Evolutionary conservation across 805 yeast genomes (phyloP).

Genomic region (Starmerella tilneyi): DNA sequence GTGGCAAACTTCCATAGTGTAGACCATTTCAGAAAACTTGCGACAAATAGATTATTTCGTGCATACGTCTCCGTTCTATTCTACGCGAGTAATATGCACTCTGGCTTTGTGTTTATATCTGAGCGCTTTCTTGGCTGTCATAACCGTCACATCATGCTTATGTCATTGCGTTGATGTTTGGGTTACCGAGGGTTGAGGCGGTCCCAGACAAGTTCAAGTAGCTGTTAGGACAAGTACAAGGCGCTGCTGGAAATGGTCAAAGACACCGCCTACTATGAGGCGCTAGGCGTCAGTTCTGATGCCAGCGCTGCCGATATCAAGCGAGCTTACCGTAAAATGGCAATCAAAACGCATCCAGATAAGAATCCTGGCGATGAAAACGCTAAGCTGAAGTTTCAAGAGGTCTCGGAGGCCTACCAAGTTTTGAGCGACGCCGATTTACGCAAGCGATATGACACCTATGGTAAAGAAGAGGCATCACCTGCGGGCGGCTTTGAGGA

Average conservation of each 20-base stretch:
- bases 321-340: slow-evolving; percentile 85
- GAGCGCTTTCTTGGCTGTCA: too few species aligned
- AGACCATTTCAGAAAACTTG: too few species aligned
- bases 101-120: too few species aligned
- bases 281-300: slow-evolving; percentile 52
- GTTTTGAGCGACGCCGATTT: slow-evolving; percentile 64
- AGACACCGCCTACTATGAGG: slow-evolving; percentile 80
- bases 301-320: slow-evolving; percentile 79
- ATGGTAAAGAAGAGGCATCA: slow-evolving; percentile 67
- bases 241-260: slow-evolving; percentile 49
- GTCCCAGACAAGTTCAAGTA: too few species aligned
- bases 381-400: slow-evolving; percentile 82
- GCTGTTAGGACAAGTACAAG: too few species aligned
- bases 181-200: too few species aligned
- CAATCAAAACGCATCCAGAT: slow-evolving; percentile 87
- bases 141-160: too few species aligned
- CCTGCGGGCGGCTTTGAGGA: slow-evolving; percentile 68
- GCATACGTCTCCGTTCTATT: too few species aligned
- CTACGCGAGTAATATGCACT: too few species aligned
- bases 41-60: too few species aligned
- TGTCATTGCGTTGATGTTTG: too few species aligned
- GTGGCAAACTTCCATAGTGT: too few species aligned
- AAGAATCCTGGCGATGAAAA: slow-evolving; percentile 90
- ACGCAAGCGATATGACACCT: slow-evolving; percentile 67
- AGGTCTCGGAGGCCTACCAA: slow-evolving; percentile 43